Evolutionary conservation across 2,329 filamentous ascomycete species (phyloP).

Genomic region (Beauveria sp.): DNA sequence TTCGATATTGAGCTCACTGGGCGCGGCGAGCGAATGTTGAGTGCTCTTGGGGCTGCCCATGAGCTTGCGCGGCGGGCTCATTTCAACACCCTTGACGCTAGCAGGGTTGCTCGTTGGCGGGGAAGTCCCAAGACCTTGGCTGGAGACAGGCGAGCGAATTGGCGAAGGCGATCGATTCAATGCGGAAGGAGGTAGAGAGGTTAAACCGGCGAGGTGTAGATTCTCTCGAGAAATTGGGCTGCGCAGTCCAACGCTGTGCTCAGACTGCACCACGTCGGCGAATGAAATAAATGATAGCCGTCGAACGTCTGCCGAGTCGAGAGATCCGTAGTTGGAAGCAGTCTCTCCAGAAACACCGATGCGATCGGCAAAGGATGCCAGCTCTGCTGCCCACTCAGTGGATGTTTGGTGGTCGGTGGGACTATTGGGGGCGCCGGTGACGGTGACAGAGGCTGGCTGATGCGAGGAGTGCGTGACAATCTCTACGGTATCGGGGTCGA

Average conservation of each 20-base stretch:
- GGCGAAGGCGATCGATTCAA: constrained; percentile 70
- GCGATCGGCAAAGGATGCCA: constrained; percentile 44
- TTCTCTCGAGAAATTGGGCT: constrained; percentile 56
- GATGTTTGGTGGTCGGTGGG: constrained; percentile 32
- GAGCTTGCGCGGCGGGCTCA: constrained; percentile 54
- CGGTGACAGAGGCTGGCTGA: constrained; percentile 65
- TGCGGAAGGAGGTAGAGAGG: constrained; percentile 45
- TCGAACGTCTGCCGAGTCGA: constrained; percentile 69
- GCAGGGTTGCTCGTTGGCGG: constrained; percentile 70
- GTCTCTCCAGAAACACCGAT: constrained; percentile 45
- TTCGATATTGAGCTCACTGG: constrained; percentile 74
- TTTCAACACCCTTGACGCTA: constrained; percentile 66
- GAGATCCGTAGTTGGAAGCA: constrained; percentile 66
- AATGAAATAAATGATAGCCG: constrained; percentile 94
- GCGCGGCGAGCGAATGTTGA: constrained; percentile 37
- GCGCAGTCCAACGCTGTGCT: constrained; percentile 56
- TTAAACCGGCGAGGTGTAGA: constrained; percentile 60
- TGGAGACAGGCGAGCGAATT: constrained; percentile 69
- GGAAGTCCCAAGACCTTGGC: constrained; percentile 58
- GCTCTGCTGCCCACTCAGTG: constrained; percentile 50
- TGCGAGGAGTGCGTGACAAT: constrained; percentile 84
- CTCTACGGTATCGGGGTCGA: constrained; percentile 85
- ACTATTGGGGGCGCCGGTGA: constrained; percentile 41
- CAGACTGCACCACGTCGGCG: constrained; percentile 85
- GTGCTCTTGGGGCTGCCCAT: constrained; percentile 57